A percentile compares a stretch with the other conserved stretches of the same genome.
phyloP scores from a whole-genome alignment of 495 filamentous ascomycete genomes.

The Hypoxylon rickii region DNA sequence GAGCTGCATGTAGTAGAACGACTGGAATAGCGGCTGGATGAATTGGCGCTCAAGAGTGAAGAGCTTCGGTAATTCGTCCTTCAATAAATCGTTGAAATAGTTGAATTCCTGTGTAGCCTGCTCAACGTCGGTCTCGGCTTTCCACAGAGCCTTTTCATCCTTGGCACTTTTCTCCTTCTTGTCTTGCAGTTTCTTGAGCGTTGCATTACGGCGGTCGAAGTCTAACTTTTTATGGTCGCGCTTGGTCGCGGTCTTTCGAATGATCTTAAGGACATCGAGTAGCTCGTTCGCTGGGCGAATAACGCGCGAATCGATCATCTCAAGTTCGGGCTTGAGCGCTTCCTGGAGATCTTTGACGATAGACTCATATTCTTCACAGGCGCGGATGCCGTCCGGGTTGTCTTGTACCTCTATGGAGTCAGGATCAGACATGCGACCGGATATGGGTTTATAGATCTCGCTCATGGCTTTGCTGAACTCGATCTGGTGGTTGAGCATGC shows the following conservation, averaged over 20 bases:
- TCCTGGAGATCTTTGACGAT: constrained; percentile 91
- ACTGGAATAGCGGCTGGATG: constrained; percentile 96
- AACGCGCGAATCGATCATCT: constrained; percentile 94
- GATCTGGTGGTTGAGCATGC: constrained; percentile 97
- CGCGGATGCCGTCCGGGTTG: constrained; percentile 91
- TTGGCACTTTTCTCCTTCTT: constrained; percentile 97
- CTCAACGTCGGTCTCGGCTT: constrained; percentile 91
- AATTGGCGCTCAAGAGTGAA: constrained; percentile 95
- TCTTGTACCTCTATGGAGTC: constrained; percentile 78
- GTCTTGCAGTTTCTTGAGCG: constrained; percentile 91
- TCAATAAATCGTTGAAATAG: constrained; percentile 94
- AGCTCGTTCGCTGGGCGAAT: constrained; percentile 95
- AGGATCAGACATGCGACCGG: constrained; percentile 91
- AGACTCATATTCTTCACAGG: constrained; percentile 94
- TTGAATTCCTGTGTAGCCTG: constrained; percentile 93
- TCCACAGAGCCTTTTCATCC: constrained; percentile 97
- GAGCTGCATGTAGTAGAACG: constrained; percentile 99
- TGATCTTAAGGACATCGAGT: constrained; percentile 91
- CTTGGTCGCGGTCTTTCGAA: constrained; percentile 86
- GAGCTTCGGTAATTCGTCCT: constrained; percentile 91
- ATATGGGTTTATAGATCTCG: constrained; percentile 98
- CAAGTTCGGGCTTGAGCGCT: constrained; percentile 85
- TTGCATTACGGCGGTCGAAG: constrained; percentile 82
- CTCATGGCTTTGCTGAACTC: constrained; percentile 95
- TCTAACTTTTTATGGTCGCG: constrained; percentile 97